Evolutionary conservation across 2,329 filamentous ascomycete species (phyloP).

Genomic region (Cryphonectria naterciae): DNA sequence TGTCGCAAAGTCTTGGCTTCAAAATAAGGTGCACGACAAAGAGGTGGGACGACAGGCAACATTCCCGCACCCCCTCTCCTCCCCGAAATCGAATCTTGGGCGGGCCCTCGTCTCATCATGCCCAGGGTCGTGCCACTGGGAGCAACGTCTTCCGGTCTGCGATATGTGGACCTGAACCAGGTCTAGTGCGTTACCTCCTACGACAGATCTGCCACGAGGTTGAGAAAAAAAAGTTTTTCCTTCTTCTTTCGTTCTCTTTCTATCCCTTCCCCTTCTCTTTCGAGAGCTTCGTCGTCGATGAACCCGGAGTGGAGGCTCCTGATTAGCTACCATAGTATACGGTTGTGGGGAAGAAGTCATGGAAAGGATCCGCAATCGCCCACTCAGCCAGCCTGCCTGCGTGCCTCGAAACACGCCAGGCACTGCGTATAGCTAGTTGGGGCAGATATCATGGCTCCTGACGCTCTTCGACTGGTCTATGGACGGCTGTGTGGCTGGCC

Average conservation of each 20-base stretch:
- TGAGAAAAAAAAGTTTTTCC: not conserved
- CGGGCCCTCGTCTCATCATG: slow-evolving; percentile 34
- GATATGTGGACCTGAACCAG: slow-evolving; percentile 32
- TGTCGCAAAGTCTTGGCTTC: slow-evolving; percentile 25
- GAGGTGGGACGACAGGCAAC: slow-evolving; percentile 15
- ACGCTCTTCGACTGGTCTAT: not conserved
- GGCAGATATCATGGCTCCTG: not conserved
- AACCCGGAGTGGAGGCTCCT: not conserved
- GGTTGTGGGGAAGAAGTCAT: not conserved
- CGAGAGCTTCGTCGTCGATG: not conserved
- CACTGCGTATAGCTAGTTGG: not conserved
- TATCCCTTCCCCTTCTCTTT: not conserved
- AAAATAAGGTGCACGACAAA: slow-evolving; percentile 20
- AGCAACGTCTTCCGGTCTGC: slow-evolving; percentile 32
- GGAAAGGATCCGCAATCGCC: not conserved
- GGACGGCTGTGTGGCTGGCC: not conserved
- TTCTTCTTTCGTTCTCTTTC: not conserved
- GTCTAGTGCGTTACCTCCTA: slow-evolving; percentile 32
- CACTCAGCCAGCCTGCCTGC: not conserved
- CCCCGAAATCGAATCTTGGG: not conserved
- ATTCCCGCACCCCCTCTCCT: slow-evolving; percentile 4
- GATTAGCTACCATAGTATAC: not conserved
- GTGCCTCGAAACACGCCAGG: not conserved
- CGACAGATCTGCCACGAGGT: slow-evolving; percentile 19
- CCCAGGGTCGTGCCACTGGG: slow-evolving; percentile 31